Evolutionary conservation across 805 yeast species (phyloP), one percentile per base, ranked within the genome.

Genomic region (Metschnikowia lachancei): DNA sequence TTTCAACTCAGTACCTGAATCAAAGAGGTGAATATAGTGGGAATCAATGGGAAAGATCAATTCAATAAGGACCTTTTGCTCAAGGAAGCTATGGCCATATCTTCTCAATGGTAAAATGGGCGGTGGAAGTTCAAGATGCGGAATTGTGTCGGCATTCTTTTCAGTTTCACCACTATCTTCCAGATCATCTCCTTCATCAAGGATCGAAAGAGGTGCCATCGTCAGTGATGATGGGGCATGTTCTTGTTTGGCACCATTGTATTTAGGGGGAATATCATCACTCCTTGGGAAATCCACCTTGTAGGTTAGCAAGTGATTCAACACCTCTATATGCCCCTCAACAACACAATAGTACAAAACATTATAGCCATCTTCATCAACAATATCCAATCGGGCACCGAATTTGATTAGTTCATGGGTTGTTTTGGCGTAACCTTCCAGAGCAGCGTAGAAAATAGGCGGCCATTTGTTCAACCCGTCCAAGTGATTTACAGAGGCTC

Each of bases 61-160:
- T 61, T 91, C 96, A 26, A 94, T 76, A 51, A 90, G 81, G 4
- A 88, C 88, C 63, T 88, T 89, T 62, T 87, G 87, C 61, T 94
- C 98, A 59, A 94, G 69, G 70, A 90, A 94, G 63, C 89, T 94
- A 66, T 94, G 99, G 13, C 99, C 99, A 62, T 94, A 94, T 57
- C 95, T 80, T 58, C 97, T 77, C 44, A 94, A 70, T 0, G 99
- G 99, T 41, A 94, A 81, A 44, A 94, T 88, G 3, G 99, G 99
- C 1, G 99, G 99, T 0, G 99, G 99, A 47, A 94, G 73, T 18
- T 90, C 81, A 40, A 94, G 76, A 57, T 89, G 96, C 0, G 99
- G 98, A 44, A 94, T 92, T 14, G 82, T 76, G 54, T 89, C 95
- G 7, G 80, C 69, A 32, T 70, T 74, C 41, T 64, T 67, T 11